Conservation (phyloP, 306 rosid genomes). For the Fragaria nilgerrensis region DNA sequence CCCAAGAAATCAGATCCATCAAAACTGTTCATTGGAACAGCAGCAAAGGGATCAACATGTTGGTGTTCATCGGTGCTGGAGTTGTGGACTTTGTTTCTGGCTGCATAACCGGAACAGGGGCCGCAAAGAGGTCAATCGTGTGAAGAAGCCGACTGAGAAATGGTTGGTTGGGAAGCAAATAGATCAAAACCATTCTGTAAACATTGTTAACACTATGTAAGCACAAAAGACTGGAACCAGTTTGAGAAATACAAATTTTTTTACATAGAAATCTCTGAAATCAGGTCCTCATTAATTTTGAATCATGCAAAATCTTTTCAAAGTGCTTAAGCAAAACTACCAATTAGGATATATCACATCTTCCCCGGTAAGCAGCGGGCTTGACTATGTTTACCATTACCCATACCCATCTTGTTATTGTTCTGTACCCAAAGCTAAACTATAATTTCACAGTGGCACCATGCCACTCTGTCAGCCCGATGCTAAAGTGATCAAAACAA, state of each 20-base stretch:
- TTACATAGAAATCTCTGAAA: neutral
- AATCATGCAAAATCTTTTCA: neutral
- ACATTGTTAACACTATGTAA: constrained; percentile 12
- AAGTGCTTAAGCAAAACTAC: neutral
- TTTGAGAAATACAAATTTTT: neutral
- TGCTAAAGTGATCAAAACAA: neutral
- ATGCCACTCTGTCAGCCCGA: neutral
- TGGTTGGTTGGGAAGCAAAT: constrained; percentile 67
- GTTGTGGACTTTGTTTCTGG: constrained; percentile 53
- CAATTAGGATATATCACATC: neutral
- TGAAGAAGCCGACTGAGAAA: constrained; percentile 52
- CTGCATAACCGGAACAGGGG: constrained; percentile 58
- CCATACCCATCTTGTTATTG: neutral
- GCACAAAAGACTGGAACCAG: neutral
- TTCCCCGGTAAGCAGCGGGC: neutral
- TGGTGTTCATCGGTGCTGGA: constrained; percentile 38
- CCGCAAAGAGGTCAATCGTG: constrained; percentile 71
- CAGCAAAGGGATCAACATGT: constrained; percentile 79
- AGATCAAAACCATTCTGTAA: constrained; percentile 70
- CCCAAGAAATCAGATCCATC: constrained; percentile 80
- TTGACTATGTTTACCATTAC: neutral
- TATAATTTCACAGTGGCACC: neutral
- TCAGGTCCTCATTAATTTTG: neutral
- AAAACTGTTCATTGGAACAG: constrained; percentile 79
- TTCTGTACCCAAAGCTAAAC: neutral